Conservation (phyloP, 2,329 filamentous ascomycete genomes). For the Phyllosticta citrichinensis region DNA sequence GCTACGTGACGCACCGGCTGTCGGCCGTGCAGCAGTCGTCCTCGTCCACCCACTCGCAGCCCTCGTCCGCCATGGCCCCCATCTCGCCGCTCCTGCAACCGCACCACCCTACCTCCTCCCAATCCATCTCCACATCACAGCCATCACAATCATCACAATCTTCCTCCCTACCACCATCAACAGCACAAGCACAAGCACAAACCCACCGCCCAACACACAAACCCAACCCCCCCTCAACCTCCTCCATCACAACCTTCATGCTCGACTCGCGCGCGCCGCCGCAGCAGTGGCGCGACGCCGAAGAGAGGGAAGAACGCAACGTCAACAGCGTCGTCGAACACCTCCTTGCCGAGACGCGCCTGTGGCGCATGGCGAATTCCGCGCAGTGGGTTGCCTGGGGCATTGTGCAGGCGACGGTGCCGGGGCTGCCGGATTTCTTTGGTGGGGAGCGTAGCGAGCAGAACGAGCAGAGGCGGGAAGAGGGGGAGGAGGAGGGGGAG, state of each 20-base stretch:
- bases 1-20: conserved; percentile 69
- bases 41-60: no score
- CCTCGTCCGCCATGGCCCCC: not conserved
- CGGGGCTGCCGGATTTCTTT: conserved; percentile 52
- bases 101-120: conserved; percentile 43
- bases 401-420: conserved; percentile 84
- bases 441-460: no score
- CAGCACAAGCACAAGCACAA: no score
- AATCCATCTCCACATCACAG: no score
- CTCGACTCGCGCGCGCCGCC: conserved; percentile 50
- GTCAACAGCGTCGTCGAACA: conserved; percentile 58
- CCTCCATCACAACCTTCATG: conserved; percentile 55
- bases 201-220: conserved; percentile 11
- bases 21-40: not conserved
- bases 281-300: conserved; percentile 24
- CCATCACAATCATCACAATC: conserved; percentile 30
- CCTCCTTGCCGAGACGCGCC: conserved; percentile 65
- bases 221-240: conserved; percentile 20
- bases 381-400: conserved; percentile 95
- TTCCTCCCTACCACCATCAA: conserved; percentile 15
- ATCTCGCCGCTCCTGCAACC: conserved; percentile 45
- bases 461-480: conserved; percentile 9
- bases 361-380: conserved; percentile 83
- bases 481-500: conserved; percentile 11
- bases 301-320: conserved; percentile 48